Conservation (phyloP, 106 monocot species). For the Vanilla planifolia region DNA sequence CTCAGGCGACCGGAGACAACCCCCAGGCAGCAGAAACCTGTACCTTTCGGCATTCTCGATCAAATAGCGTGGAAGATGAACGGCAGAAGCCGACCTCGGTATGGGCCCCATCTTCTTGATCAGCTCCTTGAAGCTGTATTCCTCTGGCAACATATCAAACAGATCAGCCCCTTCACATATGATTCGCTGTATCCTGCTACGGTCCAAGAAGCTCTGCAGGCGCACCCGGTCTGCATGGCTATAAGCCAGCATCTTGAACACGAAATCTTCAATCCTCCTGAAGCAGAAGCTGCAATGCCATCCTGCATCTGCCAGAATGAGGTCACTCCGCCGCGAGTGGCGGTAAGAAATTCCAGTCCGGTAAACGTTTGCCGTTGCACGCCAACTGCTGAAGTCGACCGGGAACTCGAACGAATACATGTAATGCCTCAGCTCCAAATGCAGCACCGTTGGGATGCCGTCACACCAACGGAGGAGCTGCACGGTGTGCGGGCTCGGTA, state of each 20-base stretch:
- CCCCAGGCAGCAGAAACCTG: constrained; percentile 74
- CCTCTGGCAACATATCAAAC: constrained; percentile 88
- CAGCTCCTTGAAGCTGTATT: constrained; percentile 67
- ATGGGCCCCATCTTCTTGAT: constrained; percentile 78
- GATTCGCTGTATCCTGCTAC: constrained; percentile 64
- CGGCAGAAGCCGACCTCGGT: constrained; percentile 65
- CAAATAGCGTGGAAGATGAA: constrained; percentile 70
- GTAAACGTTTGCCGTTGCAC: constrained; percentile 56
- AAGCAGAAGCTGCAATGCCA: constrained; percentile 99
- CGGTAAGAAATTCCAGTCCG: constrained; percentile 32
- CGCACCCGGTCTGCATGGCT: constrained; percentile 85
- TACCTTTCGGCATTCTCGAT: constrained; percentile 65
- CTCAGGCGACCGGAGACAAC: constrained; percentile 39
- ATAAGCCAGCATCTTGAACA: constrained; percentile 89
- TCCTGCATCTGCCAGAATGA: constrained; percentile 72
- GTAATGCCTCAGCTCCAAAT: constrained; percentile 69
- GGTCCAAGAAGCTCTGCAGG: constrained; percentile 28
- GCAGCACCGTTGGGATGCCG: constrained; percentile 66
- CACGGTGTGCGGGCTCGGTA: constrained; percentile 65
- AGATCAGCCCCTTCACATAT: constrained; percentile 71
- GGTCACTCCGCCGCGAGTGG: constrained; percentile 63
- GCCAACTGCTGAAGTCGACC: constrained; percentile 70
- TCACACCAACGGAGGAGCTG: constrained; percentile 76
- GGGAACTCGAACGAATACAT: constrained; percentile 94
- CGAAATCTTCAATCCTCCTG: constrained; percentile 50